Evolutionary conservation across 345 rosid species (phyloP).

Genomic region (Kernera saxatilis): DNA sequence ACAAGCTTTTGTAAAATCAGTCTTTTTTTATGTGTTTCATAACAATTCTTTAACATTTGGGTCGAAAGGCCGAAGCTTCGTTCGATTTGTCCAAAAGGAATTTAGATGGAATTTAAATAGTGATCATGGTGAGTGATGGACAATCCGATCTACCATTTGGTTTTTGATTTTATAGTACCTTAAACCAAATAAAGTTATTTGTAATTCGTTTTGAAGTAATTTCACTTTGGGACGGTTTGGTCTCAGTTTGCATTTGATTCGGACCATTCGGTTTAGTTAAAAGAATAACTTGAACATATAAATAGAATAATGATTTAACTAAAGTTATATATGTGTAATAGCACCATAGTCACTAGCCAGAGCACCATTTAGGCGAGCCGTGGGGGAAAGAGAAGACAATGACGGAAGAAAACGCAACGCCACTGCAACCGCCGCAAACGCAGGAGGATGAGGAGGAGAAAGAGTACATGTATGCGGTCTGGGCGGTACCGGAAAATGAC

Average conservation of each 20-base stretch:
- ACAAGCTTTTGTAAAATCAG: not conserved
- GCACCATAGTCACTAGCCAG: too few relatives aligned
- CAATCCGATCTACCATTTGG: not conserved
- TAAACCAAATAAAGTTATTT: too few relatives aligned
- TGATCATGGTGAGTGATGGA: not conserved
- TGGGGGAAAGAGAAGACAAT: not conserved
- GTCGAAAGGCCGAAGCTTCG: not conserved
- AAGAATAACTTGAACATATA: too few relatives aligned
- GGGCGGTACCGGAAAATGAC: slow-evolving; percentile 72
- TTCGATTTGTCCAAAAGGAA: not conserved
- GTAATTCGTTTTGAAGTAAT: not conserved
- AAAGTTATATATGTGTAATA: too few relatives aligned
- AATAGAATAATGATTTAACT: too few relatives aligned
- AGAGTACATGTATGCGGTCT: slow-evolving; percentile 54
- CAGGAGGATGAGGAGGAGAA: slow-evolving; percentile 2
- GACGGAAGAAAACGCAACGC: slow-evolving; percentile 14
- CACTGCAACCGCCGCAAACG: slow-evolving; percentile 7
- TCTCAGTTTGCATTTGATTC: too few relatives aligned
- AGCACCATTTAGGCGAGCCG: not conserved
- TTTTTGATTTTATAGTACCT: not conserved
- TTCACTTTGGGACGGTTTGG: too few relatives aligned
- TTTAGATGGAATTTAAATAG: not conserved
- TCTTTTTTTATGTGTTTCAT: not conserved
- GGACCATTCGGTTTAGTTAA: too few relatives aligned
- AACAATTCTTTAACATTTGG: not conserved